Conservation (phyloP, 306 rosid species). For the Ziziphus jujuba region DNA sequence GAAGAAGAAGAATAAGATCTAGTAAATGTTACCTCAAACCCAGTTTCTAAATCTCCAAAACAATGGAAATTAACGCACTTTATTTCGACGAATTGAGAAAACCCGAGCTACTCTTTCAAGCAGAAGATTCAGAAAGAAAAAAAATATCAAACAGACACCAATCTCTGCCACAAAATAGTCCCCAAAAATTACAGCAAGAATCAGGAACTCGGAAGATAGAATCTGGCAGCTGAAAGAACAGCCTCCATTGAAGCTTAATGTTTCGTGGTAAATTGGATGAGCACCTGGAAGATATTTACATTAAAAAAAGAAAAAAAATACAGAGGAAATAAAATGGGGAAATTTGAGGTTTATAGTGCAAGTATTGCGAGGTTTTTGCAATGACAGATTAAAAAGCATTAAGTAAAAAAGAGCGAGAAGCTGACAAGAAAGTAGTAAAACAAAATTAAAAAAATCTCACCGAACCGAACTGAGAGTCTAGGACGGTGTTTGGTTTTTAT, state of each 20-base stretch:
- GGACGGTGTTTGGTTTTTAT: conserved; percentile 31
- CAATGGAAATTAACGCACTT: conserved; percentile 13
- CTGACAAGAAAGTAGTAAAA: not conserved
- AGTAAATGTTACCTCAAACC: conserved; percentile 48
- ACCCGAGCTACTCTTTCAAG: conserved; percentile 26
- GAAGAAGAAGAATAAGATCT: conserved; percentile 45
- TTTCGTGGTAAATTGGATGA: conserved; percentile 37
- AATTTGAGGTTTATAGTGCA: conserved; percentile 24
- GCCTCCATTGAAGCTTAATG: conserved; percentile 33
- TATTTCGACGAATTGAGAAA: conserved; percentile 62
- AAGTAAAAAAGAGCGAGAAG: conserved; percentile 5
- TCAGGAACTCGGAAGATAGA: conserved; percentile 15
- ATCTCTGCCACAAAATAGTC: not conserved
- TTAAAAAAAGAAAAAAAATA: too few relatives aligned
- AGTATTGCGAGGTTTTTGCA: conserved; percentile 10
- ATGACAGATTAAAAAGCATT: conserved; percentile 29
- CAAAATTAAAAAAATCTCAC: conserved; percentile 6
- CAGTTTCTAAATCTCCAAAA: conserved; percentile 45
- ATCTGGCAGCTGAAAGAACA: conserved; percentile 23
- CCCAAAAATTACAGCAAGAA: not conserved
- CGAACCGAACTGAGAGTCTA: conserved; percentile 8
- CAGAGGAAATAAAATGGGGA: conserved; percentile 10
- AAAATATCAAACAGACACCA: conserved; percentile 13
- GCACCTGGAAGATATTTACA: conserved; percentile 42
- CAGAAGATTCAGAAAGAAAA: conserved; percentile 16